phyloP scores from a whole-genome alignment of 495 filamentous ascomycete genomes.

The Parathielavia hyrcaniae region DNA sequence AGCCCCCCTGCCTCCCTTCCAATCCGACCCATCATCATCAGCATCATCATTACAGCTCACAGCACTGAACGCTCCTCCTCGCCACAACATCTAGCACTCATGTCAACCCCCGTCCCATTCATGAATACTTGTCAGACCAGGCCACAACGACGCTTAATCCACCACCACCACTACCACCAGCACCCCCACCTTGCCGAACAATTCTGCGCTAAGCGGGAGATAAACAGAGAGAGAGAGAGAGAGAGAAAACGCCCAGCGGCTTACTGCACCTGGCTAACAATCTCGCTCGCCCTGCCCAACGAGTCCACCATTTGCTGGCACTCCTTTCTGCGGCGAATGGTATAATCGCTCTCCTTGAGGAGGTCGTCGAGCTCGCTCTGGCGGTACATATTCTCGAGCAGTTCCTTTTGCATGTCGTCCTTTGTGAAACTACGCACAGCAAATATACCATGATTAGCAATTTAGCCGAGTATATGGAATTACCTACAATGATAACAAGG shows the following conservation, averaged over 20 bases:
- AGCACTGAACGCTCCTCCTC: background rate
- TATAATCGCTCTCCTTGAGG: slow-evolving; percentile 97
- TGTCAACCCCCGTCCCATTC: background rate
- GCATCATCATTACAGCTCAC: background rate
- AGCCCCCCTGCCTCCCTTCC: background rate
- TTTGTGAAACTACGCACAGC: slow-evolving; percentile 75
- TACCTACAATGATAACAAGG: background rate
- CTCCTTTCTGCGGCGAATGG: slow-evolving; percentile 88
- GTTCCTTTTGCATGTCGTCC: slow-evolving; percentile 97
- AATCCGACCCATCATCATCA: background rate
- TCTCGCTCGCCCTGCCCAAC: slow-evolving; percentile 80
- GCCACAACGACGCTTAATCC: too few relatives aligned
- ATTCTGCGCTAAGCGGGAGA: too few relatives aligned
- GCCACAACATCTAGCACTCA: background rate
- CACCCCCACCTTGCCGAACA: too few relatives aligned
- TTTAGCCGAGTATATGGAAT: background rate
- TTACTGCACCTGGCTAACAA: slow-evolving; percentile 94
- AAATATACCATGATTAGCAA: background rate
- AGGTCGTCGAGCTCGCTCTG: slow-evolving; percentile 83
- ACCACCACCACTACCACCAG: background rate
- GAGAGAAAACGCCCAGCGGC: background rate
- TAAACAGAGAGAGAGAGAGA: too few relatives aligned
- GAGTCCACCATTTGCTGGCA: slow-evolving; percentile 99
- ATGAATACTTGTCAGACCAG: too few relatives aligned
- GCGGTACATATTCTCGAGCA: slow-evolving; percentile 97